Conservation (phyloP, 2,329 filamentous ascomycete species). For the Tetracladium maxilliforme region DNA sequence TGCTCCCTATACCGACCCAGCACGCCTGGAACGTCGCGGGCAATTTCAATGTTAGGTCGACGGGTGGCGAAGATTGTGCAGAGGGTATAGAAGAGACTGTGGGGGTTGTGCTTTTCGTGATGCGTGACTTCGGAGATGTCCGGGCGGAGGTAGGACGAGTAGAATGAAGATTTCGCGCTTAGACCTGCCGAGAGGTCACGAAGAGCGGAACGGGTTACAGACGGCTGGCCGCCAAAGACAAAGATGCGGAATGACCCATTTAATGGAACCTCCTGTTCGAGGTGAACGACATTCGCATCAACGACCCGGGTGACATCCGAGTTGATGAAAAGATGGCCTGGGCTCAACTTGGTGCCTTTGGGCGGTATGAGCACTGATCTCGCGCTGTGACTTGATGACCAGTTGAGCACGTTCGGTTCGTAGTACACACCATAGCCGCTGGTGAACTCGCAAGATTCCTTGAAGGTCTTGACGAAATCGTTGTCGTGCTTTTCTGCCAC, state of each 20-base stretch:
- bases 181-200: constrained; percentile 55
- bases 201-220: constrained; percentile 45
- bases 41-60: constrained; percentile 58
- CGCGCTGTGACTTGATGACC: constrained; percentile 59
- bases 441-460: constrained; percentile 82
- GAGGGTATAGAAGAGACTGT: constrained; percentile 69
- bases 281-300: constrained; percentile 78
- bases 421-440: constrained; percentile 86
- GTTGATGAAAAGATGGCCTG: constrained; percentile 64
- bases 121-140: constrained; percentile 51
- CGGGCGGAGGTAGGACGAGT: constrained; percentile 44
- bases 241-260: constrained; percentile 84
- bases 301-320: constrained; percentile 74
- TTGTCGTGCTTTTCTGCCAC: constrained; percentile 40
- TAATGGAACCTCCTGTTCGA: constrained; percentile 79
- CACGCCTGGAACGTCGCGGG: constrained; percentile 51
- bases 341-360: constrained; percentile 46
- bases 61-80: constrained; percentile 59
- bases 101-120: constrained; percentile 74
- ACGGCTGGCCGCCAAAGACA: constrained; percentile 62
- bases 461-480: constrained; percentile 80
- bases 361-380: constrained; percentile 57
- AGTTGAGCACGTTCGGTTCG: constrained; percentile 70
- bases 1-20: constrained; percentile 68
- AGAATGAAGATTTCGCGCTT: constrained; percentile 55